A percentile compares a stretch with the other conserved stretches of the same genome.
phyloP scores from a whole-genome alignment of 78 protist genomes.

The Bigelowiella natans region DNA sequence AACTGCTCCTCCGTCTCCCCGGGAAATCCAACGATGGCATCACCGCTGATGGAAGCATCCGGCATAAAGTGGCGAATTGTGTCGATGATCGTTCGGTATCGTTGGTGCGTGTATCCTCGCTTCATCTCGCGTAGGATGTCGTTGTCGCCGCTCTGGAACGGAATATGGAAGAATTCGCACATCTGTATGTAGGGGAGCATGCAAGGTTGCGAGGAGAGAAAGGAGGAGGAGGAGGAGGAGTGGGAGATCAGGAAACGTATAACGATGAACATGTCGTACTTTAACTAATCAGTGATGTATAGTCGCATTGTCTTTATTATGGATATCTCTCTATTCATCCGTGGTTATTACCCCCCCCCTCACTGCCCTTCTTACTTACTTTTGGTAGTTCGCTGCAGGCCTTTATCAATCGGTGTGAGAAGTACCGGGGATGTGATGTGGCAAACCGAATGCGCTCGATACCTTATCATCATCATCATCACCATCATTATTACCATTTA shows the following conservation, averaged over 20 bases:
- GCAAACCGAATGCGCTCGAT: constrained; percentile 25
- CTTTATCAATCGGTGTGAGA: background rate
- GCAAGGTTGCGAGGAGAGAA: background rate
- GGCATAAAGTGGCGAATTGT: background rate
- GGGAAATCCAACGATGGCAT: constrained; percentile 33
- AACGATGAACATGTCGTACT: too few relatives aligned
- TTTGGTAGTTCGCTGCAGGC: background rate
- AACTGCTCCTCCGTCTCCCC: constrained; percentile 38
- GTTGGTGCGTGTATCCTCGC: constrained; percentile 17
- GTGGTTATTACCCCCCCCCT: too few relatives aligned
- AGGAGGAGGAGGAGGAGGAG: too few relatives aligned
- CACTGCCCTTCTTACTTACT: too few relatives aligned
- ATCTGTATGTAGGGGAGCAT: background rate
- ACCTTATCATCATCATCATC: too few relatives aligned
- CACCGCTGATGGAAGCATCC: constrained; percentile 29
- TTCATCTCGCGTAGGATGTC: constrained; percentile 17
- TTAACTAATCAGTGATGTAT: too few relatives aligned
- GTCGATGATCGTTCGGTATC: background rate
- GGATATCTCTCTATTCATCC: too few relatives aligned
- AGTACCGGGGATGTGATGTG: constrained; percentile 28
- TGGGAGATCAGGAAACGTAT: too few relatives aligned
- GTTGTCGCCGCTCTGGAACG: constrained; percentile 35
- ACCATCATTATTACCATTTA: too few relatives aligned
- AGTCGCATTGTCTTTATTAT: too few relatives aligned
- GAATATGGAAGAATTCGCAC: constrained; percentile 14